These are phyloP conservation scores for Danielia oregonensis DNA, from an alignment of 805 yeast genomes.

Conservation along the genomic window DNA sequence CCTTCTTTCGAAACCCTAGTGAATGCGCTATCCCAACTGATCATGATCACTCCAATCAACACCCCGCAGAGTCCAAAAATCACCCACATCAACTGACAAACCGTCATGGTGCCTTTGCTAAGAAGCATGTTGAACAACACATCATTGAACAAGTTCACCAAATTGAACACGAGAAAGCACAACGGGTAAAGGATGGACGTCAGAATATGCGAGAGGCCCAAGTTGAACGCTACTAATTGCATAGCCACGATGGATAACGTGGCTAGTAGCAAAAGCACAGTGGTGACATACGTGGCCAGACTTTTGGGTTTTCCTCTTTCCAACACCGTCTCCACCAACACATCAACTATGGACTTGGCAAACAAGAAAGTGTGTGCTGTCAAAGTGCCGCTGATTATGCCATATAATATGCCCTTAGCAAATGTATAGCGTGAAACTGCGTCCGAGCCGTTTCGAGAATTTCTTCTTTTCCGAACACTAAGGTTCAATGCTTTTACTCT, in stretches of 20 bases:
- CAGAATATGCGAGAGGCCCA: constrained; percentile 65
- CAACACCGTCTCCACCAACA: constrained; percentile 46
- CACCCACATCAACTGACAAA: constrained; percentile 48
- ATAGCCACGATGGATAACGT: constrained; percentile 63
- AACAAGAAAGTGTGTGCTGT: constrained; percentile 83
- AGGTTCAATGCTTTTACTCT: constrained; percentile 8
- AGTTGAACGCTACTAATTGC: constrained; percentile 70
- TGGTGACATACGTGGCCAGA: constrained; percentile 31
- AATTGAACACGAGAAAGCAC: constrained; percentile 79
- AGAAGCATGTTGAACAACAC: constrained; percentile 60
- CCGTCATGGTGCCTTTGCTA: constrained; percentile 35
- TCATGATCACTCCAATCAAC: constrained; percentile 62
- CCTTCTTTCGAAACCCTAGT: constrained; percentile 5
- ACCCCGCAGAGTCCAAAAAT: constrained; percentile 47
- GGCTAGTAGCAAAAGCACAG: constrained; percentile 42
- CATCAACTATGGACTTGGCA: constrained; percentile 82
- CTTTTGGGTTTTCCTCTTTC: constrained; percentile 18
- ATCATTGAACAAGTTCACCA: constrained; percentile 49
- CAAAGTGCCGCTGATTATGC: constrained; percentile 67
- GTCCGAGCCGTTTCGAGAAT: constrained; percentile 11
- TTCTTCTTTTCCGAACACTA: constrained; percentile 3
- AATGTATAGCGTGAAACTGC: constrained; percentile 21
- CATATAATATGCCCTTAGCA: constrained; percentile 59
- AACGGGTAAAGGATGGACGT: constrained; percentile 81
- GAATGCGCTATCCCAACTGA: constrained; percentile 52